Evolutionary conservation across 192 early-diverging fungal species (phyloP).

Genomic region (Entrophospora sp.): DNA sequence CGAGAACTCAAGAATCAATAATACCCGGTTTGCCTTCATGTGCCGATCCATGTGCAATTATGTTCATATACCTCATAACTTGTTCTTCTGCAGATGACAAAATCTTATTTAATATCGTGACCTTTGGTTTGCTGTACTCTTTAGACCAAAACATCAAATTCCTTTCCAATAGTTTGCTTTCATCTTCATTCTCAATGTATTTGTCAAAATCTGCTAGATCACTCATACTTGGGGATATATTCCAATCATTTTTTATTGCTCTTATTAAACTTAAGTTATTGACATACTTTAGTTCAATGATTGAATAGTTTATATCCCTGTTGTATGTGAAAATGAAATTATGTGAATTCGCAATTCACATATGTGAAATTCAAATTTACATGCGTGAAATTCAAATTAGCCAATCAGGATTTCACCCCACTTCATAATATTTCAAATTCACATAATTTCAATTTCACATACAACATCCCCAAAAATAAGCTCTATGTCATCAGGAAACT

Average conservation of each 20-base stretch:
- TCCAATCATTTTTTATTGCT: neutral
- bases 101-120: neutral
- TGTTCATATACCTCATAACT: neutral
- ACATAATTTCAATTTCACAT: too few relatives aligned
- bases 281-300: conserved; percentile 4
- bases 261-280: neutral
- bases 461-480: conserved; percentile 4
- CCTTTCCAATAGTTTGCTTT: neutral
- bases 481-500: too few relatives aligned
- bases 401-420: too few relatives aligned
- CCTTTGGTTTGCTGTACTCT: neutral
- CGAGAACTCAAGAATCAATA: neutral
- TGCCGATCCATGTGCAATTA: neutral
- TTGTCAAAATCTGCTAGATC: neutral
- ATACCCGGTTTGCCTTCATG: neutral
- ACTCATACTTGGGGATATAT: neutral
- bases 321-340: too few relatives aligned
- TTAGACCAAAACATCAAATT: conserved; percentile 10
- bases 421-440: too few relatives aligned
- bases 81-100: neutral
- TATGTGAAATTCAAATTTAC: too few relatives aligned
- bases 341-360: too few relatives aligned
- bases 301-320: neutral
- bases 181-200: neutral
- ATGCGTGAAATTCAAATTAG: too few relatives aligned